Percentiles rank a stretch among this genome's conserved stretches.
These are phyloP conservation scores for Cystobasidium pallidum DNA, from an alignment of 1,284 basidiomycete genomes.

Conservation along the genomic window DNA sequence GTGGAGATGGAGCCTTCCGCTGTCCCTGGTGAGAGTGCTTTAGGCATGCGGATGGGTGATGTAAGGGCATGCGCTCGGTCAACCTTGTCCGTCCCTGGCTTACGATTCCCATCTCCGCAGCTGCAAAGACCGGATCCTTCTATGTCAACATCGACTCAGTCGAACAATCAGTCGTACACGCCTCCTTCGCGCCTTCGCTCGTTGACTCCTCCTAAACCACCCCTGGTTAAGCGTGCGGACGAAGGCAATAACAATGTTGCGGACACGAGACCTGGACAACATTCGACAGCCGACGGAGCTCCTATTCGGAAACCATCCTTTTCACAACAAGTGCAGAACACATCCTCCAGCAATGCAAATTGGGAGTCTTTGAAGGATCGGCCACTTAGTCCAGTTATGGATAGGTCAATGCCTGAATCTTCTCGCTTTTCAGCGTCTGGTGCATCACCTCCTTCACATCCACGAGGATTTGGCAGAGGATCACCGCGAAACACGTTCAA, in stretches of 20 bases:
- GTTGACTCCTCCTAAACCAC: slow-evolving; percentile 4
- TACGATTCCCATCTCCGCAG: background rate
- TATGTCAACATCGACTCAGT: background rate
- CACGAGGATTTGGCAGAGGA: background rate
- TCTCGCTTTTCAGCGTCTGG: slow-evolving; percentile 6
- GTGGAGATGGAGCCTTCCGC: slow-evolving; percentile 7
- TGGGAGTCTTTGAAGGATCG: slow-evolving; percentile 5
- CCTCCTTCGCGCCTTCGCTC: slow-evolving; percentile 12
- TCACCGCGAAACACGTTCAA: background rate
- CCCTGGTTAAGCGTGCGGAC: background rate
- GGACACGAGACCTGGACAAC: background rate
- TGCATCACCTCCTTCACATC: slow-evolving; percentile 16
- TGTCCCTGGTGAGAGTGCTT: background rate
- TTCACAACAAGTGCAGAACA: background rate
- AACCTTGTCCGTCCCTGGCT: too few relatives aligned
- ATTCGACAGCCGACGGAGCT: background rate
- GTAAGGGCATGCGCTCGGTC: too few relatives aligned
- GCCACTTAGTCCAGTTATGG: slow-evolving; percentile 1
- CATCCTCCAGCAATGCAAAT: slow-evolving; percentile 5
- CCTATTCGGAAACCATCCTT: background rate
- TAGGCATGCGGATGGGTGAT: slow-evolving; percentile 20
- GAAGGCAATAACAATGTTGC: background rate
- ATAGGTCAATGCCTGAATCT: background rate
- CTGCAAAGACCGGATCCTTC: background rate
- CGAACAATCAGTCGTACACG: slow-evolving; percentile 6